Evolutionary conservation across 1,284 basidiomycete genomes (phyloP).

Genomic region (Gymnopus androsaceus): DNA sequence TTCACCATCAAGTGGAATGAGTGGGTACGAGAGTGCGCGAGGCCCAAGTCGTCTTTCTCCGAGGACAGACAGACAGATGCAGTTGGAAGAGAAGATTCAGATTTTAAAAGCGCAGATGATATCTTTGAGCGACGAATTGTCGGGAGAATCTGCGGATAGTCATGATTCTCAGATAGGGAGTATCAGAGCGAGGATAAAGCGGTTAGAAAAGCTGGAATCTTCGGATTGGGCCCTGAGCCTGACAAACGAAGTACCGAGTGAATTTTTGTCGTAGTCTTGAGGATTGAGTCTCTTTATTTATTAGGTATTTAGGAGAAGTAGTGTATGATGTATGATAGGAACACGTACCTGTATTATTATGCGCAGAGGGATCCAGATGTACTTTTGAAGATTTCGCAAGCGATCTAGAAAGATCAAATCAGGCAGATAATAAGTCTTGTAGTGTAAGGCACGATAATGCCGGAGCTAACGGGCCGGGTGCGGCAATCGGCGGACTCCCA

Average conservation of each 20-base stretch:
- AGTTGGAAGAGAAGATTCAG: slow-evolving; percentile 5
- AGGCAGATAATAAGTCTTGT: too few relatives aligned
- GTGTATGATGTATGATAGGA: too few relatives aligned
- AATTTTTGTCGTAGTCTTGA: neutral
- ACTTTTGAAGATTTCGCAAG: too few relatives aligned
- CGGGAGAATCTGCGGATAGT: neutral
- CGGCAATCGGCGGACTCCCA: too few relatives aligned
- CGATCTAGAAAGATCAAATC: too few relatives aligned
- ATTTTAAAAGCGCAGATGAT: slow-evolving; percentile 1
- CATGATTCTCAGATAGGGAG: neutral
- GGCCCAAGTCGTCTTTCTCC: neutral
- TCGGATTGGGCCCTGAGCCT: slow-evolving; percentile 7
- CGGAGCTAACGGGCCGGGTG: too few relatives aligned
- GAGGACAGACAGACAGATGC: slow-evolving; percentile 11
- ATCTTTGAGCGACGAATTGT: neutral
- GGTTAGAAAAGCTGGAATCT: slow-evolving; percentile 1
- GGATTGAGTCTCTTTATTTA: too few relatives aligned
- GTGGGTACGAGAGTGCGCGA: neutral
- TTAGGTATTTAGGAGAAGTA: too few relatives aligned
- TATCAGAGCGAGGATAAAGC: neutral
- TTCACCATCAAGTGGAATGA: neutral
- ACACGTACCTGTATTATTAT: too few relatives aligned
- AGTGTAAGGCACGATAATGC: too few relatives aligned
- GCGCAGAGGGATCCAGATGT: too few relatives aligned
- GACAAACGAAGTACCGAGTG: slow-evolving; percentile 1